Percentiles rank a stretch among this genome's conserved stretches.
Conservation (phyloP, 805 yeast genomes). For the Nadsonia fulvescens region DNA sequence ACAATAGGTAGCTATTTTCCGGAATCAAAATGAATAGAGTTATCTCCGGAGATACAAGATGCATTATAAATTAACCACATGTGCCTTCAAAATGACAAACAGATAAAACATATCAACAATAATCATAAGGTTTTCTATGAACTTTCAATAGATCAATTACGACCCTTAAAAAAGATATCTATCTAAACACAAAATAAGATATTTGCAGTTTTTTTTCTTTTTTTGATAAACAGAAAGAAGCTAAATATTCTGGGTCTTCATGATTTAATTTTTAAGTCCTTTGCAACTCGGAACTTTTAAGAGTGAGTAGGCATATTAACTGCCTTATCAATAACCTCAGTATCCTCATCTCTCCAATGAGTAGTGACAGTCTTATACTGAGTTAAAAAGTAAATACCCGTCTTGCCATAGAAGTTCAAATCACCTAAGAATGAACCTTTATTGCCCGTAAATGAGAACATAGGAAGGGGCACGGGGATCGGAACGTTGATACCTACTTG, state of each 20-base stretch:
- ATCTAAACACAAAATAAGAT: neutral
- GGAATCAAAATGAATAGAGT: no score
- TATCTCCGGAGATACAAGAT: no score
- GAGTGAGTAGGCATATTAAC: constrained; percentile 53
- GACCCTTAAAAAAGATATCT: no score
- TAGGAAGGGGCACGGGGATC: constrained; percentile 65
- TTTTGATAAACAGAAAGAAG: neutral
- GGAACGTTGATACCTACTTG: constrained; percentile 69
- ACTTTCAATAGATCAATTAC: no score
- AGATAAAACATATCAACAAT: no score
- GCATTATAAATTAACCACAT: no score
- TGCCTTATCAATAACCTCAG: constrained; percentile 31
- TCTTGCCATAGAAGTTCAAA: constrained; percentile 61
- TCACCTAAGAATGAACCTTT: constrained; percentile 64
- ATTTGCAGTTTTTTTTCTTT: neutral
- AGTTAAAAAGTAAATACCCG: constrained; percentile 56
- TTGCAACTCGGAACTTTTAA: constrained; percentile 7
- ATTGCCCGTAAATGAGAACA: constrained; percentile 66
- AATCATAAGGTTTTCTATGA: no score
- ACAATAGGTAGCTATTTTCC: no score
- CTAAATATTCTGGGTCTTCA: neutral
- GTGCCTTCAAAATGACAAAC: no score
- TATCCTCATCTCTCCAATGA: constrained; percentile 41
- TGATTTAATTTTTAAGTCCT: neutral
- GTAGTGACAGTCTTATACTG: constrained; percentile 60